A percentile compares a stretch with the other conserved stretches of the same genome.
Evolutionary conservation across 441 rosid genomes (phyloP).

Genomic region (Omphalea diandra): DNA sequence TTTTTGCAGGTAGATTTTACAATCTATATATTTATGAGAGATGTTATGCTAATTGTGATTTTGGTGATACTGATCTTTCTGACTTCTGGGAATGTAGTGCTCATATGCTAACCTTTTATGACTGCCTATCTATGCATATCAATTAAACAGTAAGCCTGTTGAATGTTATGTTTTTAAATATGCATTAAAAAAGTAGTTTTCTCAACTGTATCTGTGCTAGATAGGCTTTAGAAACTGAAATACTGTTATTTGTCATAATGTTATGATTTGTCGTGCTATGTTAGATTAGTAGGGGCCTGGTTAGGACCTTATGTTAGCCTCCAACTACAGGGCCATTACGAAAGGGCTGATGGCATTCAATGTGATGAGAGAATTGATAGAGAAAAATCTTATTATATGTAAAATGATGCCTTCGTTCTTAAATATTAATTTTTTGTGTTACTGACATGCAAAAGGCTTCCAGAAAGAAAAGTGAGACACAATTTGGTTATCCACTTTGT

Average conservation of each 20-base stretch:
- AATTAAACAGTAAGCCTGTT: too few species aligned
- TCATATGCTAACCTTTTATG: too few species aligned
- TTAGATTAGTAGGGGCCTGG: background rate
- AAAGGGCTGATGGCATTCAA: too few species aligned
- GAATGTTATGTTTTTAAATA: background rate
- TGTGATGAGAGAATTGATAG: background rate
- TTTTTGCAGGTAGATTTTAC: conserved; percentile 73
- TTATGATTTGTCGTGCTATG: background rate
- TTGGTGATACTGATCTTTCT: background rate
- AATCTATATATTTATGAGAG: background rate
- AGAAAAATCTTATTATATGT: background rate
- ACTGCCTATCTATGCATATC: background rate
- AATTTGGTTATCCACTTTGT: background rate
- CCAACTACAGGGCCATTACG: background rate
- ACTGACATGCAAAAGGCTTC: background rate
- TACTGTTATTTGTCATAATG: background rate
- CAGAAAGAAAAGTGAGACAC: background rate
- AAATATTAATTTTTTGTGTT: background rate
- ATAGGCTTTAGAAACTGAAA: background rate
- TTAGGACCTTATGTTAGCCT: background rate
- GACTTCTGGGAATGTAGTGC: background rate
- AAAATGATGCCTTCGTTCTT: background rate
- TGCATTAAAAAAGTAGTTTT: too few species aligned
- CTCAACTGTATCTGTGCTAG: background rate
- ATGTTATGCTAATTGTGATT: background rate